phyloP scores from a whole-genome alignment of 2,329 filamentous ascomycete species.

The Xylariales sp. region DNA sequence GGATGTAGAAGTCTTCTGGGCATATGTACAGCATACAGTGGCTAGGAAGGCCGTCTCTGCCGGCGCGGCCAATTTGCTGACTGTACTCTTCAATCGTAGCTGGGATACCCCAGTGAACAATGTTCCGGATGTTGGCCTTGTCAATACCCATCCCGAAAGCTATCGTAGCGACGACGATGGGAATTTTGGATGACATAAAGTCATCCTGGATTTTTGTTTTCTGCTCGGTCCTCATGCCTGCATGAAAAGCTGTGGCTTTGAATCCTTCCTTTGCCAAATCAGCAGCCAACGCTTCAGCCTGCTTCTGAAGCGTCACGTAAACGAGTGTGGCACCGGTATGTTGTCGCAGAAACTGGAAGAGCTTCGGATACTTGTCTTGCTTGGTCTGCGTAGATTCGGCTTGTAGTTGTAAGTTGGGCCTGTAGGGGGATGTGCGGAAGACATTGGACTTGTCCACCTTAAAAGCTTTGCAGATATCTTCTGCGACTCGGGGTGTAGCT shows the following conservation, averaged over 20 bases:
- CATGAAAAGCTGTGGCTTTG: conserved; percentile 43
- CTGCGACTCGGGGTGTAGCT: conserved; percentile 50
- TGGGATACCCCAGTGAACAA: conserved; percentile 48
- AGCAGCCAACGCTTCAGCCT: conserved; percentile 40
- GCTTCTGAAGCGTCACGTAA: conserved; percentile 55
- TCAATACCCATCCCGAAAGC: conserved; percentile 59
- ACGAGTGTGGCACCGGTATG: conserved; percentile 54
- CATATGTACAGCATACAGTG: conserved; percentile 56
- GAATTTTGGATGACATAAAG: conserved; percentile 42
- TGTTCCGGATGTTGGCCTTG: conserved; percentile 49
- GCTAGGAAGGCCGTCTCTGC: conserved; percentile 47
- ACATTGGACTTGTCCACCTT: conserved; percentile 43
- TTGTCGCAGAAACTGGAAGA: conserved; percentile 43
- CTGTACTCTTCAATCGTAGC: conserved; percentile 52
- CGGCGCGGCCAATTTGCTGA: conserved; percentile 53
- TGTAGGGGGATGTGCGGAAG: conserved; percentile 55
- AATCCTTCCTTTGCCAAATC: conserved; percentile 33
- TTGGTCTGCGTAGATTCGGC: conserved; percentile 38
- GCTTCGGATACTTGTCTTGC: conserved; percentile 38
- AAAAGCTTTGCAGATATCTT: conserved; percentile 51
- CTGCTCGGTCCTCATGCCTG: conserved; percentile 39
- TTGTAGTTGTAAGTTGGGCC: conserved; percentile 52
- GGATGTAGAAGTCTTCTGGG: conserved; percentile 51
- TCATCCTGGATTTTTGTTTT: conserved; percentile 45
- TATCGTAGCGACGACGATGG: conserved; percentile 51